phyloP scores from a whole-genome alignment of 1,284 basidiomycete species.

The Tilletia caries region DNA sequence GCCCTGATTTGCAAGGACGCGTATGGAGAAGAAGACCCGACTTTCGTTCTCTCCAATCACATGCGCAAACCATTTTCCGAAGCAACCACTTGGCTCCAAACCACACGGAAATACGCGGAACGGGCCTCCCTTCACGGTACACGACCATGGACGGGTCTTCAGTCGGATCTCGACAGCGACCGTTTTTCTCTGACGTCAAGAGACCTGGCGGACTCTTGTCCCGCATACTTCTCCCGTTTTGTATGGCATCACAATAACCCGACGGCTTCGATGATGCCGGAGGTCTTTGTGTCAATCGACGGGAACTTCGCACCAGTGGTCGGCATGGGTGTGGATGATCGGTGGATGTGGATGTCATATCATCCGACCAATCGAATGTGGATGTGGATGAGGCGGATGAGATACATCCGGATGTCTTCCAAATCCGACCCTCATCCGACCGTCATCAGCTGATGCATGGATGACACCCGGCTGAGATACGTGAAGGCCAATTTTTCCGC shows the following conservation, averaged over 20 bases:
- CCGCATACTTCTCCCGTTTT: not conserved
- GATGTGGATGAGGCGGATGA: too few species aligned
- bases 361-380: too few species aligned
- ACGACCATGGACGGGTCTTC: not conserved
- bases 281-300: not conserved
- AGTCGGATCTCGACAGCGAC: not conserved
- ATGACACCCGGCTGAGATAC: too few species aligned
- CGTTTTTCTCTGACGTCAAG: not conserved
- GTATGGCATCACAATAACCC: too few species aligned
- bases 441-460: too few species aligned
- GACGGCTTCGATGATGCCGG: not conserved
- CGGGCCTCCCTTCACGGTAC: not conserved
- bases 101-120: not conserved
- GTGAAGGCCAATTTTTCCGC: too few species aligned
- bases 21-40: not conserved
- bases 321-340: too few species aligned
- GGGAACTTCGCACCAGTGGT: not conserved
- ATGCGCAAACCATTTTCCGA: not conserved
- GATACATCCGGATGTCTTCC: too few species aligned
- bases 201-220: not conserved
- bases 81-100: not conserved
- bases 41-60: not conserved
- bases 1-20: not conserved
- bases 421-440: too few species aligned
- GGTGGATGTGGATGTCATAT: too few species aligned